Base-by-base conservation (phyloP, 2,329 filamentous ascomycete species). In the Cryphonectria nitschkei region DNA sequence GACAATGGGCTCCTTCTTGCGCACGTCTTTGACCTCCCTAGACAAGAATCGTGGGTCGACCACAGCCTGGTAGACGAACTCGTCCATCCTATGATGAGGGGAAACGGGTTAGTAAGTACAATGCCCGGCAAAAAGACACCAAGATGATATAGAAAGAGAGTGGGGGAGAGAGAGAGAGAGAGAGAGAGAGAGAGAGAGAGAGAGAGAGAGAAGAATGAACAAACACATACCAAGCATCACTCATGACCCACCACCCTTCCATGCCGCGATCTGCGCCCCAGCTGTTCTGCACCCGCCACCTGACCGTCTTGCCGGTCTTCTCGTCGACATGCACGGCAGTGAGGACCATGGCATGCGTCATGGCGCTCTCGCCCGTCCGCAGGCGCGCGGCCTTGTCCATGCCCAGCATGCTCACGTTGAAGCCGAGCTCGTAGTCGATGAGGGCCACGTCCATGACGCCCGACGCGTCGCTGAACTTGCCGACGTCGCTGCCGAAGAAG, bases 301-400 rank as follows among this genome's bases (percentile, higher is more conserved):
- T 84, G 1, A 94, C 87, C 2, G 89, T 85, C 80, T 89, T 87
- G 1, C 88, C 90, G 1, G 79, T 81, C 71, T 88, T 81, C 39
- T 86, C 83, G 72, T 92, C 90, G 2, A 97, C 79, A 77, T 97
- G 94, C 62, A 97, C 94, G 0, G 89, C 94, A 2, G 93, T 97
- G 73, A 97, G 81, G 0, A 97, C 93, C 94, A 97, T 97, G 5
- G 94, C 94, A 77, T 97, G 94, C 0, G 94, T 97, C 94, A 97
- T 97, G 66, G 88, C 86, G 68, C 88, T 91, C 81, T 97, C 94
- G 14, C 92, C 90, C 0, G 90, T 91, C 76, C 87, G 84, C 62
- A 97, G 82, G 3, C 94, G 84, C 76, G 93, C 87, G 0, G 92
- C 91, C 81, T 97, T 97, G 76, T 84, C 88, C 87, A 97, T 86